Conservation (phyloP, 75 land plant genomes). For the Sequoia sempervirens region DNA sequence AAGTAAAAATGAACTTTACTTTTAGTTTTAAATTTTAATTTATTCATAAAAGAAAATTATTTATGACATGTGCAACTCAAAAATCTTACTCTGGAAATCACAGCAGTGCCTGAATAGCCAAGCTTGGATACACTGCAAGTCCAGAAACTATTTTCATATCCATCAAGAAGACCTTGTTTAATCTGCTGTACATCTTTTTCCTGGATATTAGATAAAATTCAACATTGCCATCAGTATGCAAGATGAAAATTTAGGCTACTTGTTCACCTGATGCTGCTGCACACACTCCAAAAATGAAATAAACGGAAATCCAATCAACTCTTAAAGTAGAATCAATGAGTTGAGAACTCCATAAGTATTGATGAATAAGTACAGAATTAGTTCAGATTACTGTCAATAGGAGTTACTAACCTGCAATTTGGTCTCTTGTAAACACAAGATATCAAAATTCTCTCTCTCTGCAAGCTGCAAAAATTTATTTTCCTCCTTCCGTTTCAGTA, state of each 20-base stretch:
- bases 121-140: conserved; percentile 89
- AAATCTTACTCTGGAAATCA: conserved; percentile 73
- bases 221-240: conserved; percentile 1
- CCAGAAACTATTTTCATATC: conserved; percentile 76
- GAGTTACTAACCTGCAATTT: conserved; percentile 65
- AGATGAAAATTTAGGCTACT: not conserved
- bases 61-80: not conserved
- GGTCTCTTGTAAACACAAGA: conserved; percentile 90
- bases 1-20: not conserved
- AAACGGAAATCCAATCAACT: not conserved
- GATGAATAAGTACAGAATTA: not conserved
- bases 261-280: not conserved
- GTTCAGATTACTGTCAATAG: not conserved
- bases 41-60: not conserved
- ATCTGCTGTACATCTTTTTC: conserved; percentile 76
- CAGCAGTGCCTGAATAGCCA: conserved; percentile 93
- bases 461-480: conserved; percentile 53
- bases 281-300: not conserved
- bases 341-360: not conserved
- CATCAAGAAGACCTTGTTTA: conserved; percentile 45
- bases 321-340: not conserved
- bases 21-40: not conserved
- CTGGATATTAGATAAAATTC: conserved; percentile 27
- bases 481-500: conserved; percentile 50
- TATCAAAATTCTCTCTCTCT: conserved; percentile 77